phyloP scores from a whole-genome alignment of 257 asterid species.

The Perilla frutescens region DNA sequence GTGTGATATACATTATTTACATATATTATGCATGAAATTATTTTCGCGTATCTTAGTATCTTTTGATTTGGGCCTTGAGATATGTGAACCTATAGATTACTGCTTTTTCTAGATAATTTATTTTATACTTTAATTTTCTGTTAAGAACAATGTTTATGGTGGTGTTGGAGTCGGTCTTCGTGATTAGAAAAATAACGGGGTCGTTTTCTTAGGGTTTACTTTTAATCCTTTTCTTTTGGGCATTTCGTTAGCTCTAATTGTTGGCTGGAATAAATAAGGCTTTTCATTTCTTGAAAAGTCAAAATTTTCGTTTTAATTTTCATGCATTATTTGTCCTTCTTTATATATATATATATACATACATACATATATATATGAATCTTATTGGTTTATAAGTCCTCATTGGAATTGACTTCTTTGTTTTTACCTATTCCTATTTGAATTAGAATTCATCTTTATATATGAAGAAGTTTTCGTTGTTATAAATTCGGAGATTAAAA shows the following conservation, averaged over 20 bases:
- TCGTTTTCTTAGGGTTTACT: constrained; percentile 58
- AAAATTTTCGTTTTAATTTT: constrained; percentile 13
- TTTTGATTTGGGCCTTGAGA: constrained; percentile 29
- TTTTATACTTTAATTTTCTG: constrained; percentile 9
- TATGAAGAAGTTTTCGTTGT: constrained; percentile 9
- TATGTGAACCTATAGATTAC: constrained; percentile 4
- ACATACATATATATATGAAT: constrained; percentile 1
- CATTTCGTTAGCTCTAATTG: constrained; percentile 30
- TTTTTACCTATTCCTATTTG: background rate
- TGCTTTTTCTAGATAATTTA: background rate
- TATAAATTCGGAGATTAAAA: background rate
- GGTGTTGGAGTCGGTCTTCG: constrained; percentile 31
- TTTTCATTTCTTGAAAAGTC: constrained; percentile 53
- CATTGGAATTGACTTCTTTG: constrained; percentile 33
- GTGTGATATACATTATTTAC: constrained; percentile 26
- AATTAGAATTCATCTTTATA: background rate
- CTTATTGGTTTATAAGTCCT: constrained; percentile 30
- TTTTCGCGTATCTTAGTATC: background rate
- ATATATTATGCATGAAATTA: background rate
- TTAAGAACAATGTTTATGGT: constrained; percentile 27
- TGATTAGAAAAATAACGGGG: constrained; percentile 31
- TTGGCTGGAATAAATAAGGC: constrained; percentile 43
- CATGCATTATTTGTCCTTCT: constrained; percentile 26
- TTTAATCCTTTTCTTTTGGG: background rate
- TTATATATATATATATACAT: background rate